Evolutionary conservation across 768 basidiomycete genomes (phyloP).

Genomic region (Collybia mongolica): DNA sequence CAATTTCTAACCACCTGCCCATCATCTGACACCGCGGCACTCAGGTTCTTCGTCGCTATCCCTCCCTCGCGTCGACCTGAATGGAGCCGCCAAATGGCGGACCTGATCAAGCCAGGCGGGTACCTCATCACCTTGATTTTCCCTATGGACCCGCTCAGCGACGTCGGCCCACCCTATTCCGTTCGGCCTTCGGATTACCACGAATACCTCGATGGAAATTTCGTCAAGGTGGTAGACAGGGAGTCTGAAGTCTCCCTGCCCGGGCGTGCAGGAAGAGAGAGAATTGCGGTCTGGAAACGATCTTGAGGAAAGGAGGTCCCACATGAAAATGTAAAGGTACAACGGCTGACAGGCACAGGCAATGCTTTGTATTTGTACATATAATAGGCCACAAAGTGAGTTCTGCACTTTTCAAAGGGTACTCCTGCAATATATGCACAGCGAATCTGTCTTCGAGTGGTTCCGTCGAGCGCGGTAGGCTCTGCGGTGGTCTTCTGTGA

Average conservation of each 20-base stretch:
- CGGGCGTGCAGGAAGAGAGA: constrained; percentile 46
- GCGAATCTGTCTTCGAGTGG: no score
- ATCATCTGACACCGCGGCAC: background rate
- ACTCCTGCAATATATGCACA: no score
- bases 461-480: no score
- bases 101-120: constrained; percentile 59
- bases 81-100: constrained; percentile 59
- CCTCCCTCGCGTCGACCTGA: constrained; percentile 47
- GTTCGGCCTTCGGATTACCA: constrained; percentile 57
- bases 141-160: constrained; percentile 45
- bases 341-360: no score
- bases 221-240: constrained; percentile 54
- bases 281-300: constrained; percentile 56
- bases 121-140: constrained; percentile 59
- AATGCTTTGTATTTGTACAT: no score
- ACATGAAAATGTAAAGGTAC: no score
- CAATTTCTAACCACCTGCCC: no score
- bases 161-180: constrained; percentile 61
- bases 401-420: no score
- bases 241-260: constrained; percentile 41
- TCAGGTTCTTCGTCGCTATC: constrained; percentile 73
- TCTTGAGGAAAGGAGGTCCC: no score
- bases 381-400: no score
- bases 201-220: constrained; percentile 44
- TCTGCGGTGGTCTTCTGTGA: no score